Evolutionary conservation across 768 basidiomycete genomes (phyloP), one percentile per base, ranked within the genome.

Genomic region (Crepidotus variabilis): DNA sequence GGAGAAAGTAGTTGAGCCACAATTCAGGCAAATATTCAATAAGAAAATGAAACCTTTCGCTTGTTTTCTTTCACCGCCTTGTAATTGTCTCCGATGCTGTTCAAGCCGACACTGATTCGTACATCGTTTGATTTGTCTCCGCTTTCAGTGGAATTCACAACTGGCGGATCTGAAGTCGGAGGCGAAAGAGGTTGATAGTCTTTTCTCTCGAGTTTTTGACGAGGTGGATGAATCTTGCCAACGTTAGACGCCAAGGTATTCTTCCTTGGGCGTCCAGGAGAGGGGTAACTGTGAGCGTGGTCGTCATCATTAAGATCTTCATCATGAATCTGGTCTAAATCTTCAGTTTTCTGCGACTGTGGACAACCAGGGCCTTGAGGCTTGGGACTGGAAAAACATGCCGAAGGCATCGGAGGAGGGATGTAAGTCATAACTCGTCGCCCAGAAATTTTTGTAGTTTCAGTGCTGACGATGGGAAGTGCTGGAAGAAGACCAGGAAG

Each of bases 401-500:
- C 32, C 8, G 51, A n/a, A 8, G 46, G 32, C 10, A 54, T 54
- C 7, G 62, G 63, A n/a, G 64, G 64, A 20, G 64, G 67, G 23
- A 63, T 53, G 52, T 66, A 66, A 18, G 55, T 59, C 10, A 56
- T 45, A 6, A 63, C 52, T 33, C 61, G 35, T 35, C 61, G 58
- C 2, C 58, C 55, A 46, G 8, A 16, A 3, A 20, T 51, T 9
- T 56, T 50, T 4, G 47, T 32, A n/a, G 24, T 32, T 18, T 51
- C 48, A 6, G 46, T 54, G 7, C 34, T 53, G 3, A 52, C 52
- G 22, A 49, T 45, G 6, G 33, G 52, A 21, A 48, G 50, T 2
- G 60, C 33, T n/a, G 55, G 55, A 2, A 55, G 16, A 32, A 65
- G n/a, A 21, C 62, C 63, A 36, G 64, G 64, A 23, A 67, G 48